Conservation (phyloP, 176 grass and related monocot species). For the Aegilops longissima region DNA sequence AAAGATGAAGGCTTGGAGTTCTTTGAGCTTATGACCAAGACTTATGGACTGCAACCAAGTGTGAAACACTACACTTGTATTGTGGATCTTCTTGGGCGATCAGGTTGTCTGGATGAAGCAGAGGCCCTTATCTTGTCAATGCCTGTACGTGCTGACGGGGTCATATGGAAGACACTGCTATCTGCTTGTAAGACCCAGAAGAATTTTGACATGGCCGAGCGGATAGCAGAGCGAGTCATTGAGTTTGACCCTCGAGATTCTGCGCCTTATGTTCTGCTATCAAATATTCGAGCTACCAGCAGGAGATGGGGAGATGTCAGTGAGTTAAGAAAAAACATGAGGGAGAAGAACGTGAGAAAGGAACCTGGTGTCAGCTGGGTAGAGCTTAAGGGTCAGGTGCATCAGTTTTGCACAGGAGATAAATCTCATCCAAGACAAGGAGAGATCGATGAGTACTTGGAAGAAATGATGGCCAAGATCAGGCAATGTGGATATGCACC, state of each 20-base stretch:
- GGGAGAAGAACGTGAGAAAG: slow-evolving; percentile 59
- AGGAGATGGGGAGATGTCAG: slow-evolving; percentile 56
- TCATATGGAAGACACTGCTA: slow-evolving; percentile 79
- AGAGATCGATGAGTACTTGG: slow-evolving; percentile 50
- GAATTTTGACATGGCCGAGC: slow-evolving; percentile 60
- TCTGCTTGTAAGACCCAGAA: slow-evolving; percentile 67
- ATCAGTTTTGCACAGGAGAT: slow-evolving; percentile 64
- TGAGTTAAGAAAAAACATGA: slow-evolving; percentile 50
- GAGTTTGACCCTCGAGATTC: slow-evolving; percentile 64
- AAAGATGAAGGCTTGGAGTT: slow-evolving; percentile 49
- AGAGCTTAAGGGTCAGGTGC: slow-evolving; percentile 63
- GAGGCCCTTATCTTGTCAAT: slow-evolving; percentile 60
- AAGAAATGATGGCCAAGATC: slow-evolving; percentile 56
- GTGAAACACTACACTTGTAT: slow-evolving; percentile 69
- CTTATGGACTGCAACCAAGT: slow-evolving; percentile 46
- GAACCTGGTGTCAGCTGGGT: slow-evolving; percentile 78
- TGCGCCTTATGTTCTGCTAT: slow-evolving; percentile 66
- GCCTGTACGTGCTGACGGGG: slow-evolving; percentile 49
- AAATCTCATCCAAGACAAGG: slow-evolving; percentile 50
- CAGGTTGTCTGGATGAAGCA: slow-evolving; percentile 50
- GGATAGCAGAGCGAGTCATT: slow-evolving; percentile 51
- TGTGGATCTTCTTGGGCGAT: slow-evolving; percentile 71
- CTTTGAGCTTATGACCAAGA: slow-evolving; percentile 60
- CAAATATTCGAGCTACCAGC: slow-evolving; percentile 63
- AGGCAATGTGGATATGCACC: slow-evolving; percentile 59